phyloP scores from a whole-genome alignment of 768 basidiomycete genomes.

The Termitomyces sp. region DNA sequence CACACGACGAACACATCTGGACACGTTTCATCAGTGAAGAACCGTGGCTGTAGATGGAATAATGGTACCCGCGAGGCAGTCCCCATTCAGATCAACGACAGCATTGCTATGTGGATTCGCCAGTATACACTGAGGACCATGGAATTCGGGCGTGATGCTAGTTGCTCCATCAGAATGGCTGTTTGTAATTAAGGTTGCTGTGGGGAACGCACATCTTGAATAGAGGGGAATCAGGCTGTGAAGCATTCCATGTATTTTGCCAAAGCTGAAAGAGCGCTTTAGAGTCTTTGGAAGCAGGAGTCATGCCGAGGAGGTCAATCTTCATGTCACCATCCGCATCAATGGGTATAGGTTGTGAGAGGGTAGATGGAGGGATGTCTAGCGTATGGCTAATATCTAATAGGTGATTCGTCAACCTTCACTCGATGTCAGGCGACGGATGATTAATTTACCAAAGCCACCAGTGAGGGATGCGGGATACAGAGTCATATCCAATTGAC shows the following conservation, averaged over 20 bases:
- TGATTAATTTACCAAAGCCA: constrained; percentile 67
- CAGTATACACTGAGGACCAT: constrained; percentile 66
- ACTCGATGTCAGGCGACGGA: background rate
- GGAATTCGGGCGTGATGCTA: constrained; percentile 59
- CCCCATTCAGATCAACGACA: constrained; percentile 90
- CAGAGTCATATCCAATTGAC: constrained; percentile 61
- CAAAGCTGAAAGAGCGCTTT: constrained; percentile 58
- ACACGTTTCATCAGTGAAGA: background rate
- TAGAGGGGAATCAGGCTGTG: constrained; percentile 44
- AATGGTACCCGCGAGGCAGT: constrained; percentile 80
- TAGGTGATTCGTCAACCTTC: background rate
- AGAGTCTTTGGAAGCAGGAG: constrained; percentile 34
- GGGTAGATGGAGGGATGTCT: constrained; percentile 57
- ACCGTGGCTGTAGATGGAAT: background rate
- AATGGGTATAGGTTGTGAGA: constrained; percentile 80
- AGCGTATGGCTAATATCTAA: constrained; percentile 43
- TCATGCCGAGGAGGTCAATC: constrained; percentile 79
- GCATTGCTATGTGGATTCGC: constrained; percentile 93
- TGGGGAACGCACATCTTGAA: constrained; percentile 60
- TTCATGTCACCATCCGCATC: constrained; percentile 88
- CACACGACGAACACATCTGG: constrained; percentile 90
- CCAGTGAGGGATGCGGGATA: constrained; percentile 63
- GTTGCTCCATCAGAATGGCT: background rate
- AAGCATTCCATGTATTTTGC: constrained; percentile 76
- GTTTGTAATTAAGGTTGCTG: background rate